Conservation (phyloP, 2,329 filamentous ascomycete genomes). For the Cladosporium sp. region DNA sequence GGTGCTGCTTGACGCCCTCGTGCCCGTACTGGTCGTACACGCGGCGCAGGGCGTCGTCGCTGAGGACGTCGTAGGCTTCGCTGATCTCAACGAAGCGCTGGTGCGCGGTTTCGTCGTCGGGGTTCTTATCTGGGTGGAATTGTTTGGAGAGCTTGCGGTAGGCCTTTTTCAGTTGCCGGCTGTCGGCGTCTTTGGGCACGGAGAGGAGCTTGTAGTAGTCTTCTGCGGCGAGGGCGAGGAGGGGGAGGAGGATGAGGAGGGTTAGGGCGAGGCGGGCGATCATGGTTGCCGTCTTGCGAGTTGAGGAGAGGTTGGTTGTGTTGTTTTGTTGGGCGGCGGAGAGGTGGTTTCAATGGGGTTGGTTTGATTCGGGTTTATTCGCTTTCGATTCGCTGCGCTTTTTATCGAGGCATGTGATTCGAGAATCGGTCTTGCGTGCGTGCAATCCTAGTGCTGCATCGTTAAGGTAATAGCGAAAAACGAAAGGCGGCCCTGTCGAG, state of each 20-base stretch:
- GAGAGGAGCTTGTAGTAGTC: constrained; percentile 86
- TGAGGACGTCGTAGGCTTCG: constrained; percentile 92
- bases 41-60: constrained; percentile 70
- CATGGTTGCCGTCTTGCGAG: constrained; percentile 31
- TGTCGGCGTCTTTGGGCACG: constrained; percentile 71
- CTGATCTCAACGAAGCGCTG: constrained; percentile 92
- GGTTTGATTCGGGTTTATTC: too few relatives aligned
- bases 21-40: constrained; percentile 95
- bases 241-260: constrained; percentile 39
- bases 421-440: background rate
- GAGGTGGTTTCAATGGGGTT: background rate
- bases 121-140: constrained; percentile 97
- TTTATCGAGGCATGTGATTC: constrained; percentile 1
- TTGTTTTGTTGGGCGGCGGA: constrained; percentile 1
- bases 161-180: constrained; percentile 87
- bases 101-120: constrained; percentile 73
- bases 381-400: too few relatives aligned
- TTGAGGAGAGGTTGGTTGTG: background rate
- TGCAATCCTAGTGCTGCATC: background rate
- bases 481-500: too few relatives aligned
- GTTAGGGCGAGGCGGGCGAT: constrained; percentile 40
- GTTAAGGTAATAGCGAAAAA: background rate
- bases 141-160: constrained; percentile 93
- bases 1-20: constrained; percentile 80
- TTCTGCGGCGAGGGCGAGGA: constrained; percentile 48